phyloP scores from a whole-genome alignment of 495 filamentous ascomycete genomes.

The Penicillium coprophilum region DNA sequence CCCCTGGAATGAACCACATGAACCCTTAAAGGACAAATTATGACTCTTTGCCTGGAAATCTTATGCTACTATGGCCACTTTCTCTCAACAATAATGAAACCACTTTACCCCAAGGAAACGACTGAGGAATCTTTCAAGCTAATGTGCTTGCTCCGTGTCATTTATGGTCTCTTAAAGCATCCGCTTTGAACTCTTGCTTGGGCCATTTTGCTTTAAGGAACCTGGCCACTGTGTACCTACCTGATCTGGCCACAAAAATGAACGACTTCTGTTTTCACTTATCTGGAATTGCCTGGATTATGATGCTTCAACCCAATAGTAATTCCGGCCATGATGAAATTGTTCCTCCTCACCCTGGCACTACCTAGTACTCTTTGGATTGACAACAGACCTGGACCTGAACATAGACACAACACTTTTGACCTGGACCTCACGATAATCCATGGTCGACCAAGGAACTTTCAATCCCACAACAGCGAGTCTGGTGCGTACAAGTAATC shows the following conservation, averaged over 20 bases:
- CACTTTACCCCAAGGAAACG: slow-evolving; percentile 6
- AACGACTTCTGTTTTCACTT: neutral
- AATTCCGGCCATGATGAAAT: slow-evolving; percentile 10
- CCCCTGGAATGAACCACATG: slow-evolving; percentile 16
- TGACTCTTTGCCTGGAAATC: slow-evolving; percentile 19
- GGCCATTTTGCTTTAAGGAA: slow-evolving; percentile 22
- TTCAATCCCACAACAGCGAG: neutral
- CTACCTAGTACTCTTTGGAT: slow-evolving; percentile 6
- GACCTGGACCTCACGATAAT: slow-evolving; percentile 5
- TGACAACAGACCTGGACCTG: slow-evolving; percentile 12
- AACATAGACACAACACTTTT: neutral
- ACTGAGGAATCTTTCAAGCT: slow-evolving; percentile 18
- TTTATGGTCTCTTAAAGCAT: slow-evolving; percentile 17
- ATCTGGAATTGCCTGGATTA: slow-evolving; percentile 15
- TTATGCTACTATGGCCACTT: slow-evolving; percentile 16
- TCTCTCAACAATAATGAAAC: slow-evolving; percentile 14
- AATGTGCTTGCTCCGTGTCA: slow-evolving; percentile 22
- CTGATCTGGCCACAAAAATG: slow-evolving; percentile 5
- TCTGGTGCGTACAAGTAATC: slow-evolving; percentile 20
- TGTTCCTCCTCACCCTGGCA: neutral
- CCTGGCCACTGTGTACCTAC: slow-evolving; percentile 11
- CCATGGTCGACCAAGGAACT: slow-evolving; percentile 11
- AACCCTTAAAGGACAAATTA: slow-evolving; percentile 11
- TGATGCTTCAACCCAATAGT: slow-evolving; percentile 14
- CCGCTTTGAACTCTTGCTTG: slow-evolving; percentile 15